Conservation (phyloP, 176 grass and related monocot species). For the Triticum urartu region DNA sequence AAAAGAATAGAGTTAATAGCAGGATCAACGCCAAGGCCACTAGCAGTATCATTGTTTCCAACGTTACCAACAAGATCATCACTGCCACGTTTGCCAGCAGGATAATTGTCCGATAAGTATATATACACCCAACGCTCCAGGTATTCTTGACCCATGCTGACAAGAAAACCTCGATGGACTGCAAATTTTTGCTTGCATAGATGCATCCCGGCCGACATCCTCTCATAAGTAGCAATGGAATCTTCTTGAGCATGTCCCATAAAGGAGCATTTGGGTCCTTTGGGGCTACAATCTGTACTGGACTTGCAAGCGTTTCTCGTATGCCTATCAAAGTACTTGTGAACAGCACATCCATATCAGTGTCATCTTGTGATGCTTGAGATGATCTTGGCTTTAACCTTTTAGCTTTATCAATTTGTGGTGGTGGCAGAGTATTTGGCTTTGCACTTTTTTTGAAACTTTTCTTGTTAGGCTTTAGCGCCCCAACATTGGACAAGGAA, state of each 20-base stretch:
- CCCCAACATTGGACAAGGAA: background rate
- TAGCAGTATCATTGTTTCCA: too few species aligned
- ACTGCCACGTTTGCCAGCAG: too few species aligned
- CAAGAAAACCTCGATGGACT: background rate
- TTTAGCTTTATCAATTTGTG: background rate
- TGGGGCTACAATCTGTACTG: background rate
- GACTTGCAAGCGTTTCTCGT: background rate
- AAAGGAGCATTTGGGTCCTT: background rate
- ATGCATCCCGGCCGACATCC: background rate
- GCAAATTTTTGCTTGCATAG: background rate
- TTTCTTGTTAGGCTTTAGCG: background rate
- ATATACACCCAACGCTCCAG: background rate
- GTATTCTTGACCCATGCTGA: background rate
- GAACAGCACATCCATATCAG: background rate
- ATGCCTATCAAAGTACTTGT: background rate
- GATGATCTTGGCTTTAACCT: background rate
- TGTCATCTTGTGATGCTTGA: background rate
- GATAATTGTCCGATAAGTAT: background rate
- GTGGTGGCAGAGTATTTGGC: background rate
- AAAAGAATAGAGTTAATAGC: background rate
- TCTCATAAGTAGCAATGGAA: background rate
- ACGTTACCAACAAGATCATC: too few species aligned
- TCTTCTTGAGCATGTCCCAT: constrained; percentile 4
- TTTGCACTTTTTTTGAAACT: background rate
- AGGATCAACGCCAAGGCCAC: background rate